Evolutionary conservation across 306 rosid species (phyloP), one percentile per base, ranked within the genome.

Genomic region (Prunus mume): DNA sequence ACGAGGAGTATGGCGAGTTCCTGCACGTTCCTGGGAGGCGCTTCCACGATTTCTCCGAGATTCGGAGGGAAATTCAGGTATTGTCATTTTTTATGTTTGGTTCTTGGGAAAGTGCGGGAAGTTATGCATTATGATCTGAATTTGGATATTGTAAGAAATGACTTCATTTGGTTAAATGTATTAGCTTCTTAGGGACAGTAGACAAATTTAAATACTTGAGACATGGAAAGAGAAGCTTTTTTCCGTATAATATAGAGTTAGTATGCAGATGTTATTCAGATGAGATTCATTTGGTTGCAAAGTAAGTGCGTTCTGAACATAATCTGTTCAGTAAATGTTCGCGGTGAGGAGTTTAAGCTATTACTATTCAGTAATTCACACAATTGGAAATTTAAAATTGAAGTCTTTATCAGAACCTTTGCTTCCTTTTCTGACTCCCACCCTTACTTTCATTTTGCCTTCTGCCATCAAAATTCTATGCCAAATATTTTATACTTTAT

Each of bases 1-100:
- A 83, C 0, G 97, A 96, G 68, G 98, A 93, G 87, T 92, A 88
- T 78, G 98, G 99, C 68, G 99, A 96, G 90, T 96, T 96, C 85
- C 90, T 96, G 47, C 99, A 96, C 87, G 71, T 91, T 30, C 88
- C 98, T 1, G 96, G 93, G 41, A 83, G 84, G 85, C 88, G 81
- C 28, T 89, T 92, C 81, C 74, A n/a, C 61, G 96, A 92, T 70
- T 96, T 96, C 85, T 89, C 96, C 0, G 93, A 91, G 19, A 96
- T 96, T 81, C 91, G 99, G 58, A 82, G 91, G 83, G 99, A 96
- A 81, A 96, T 96, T 92, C 98, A 90, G 91, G 98, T 46, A 17
- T 20, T 43, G 68, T 69, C 2, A 57, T 1, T 24, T 60, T 69
- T 4, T 4, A 32, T 78, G 72, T 34, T 34, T 76, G 15, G 13